Evolutionary conservation across 371 early-diverging fungal species (phyloP).

Genomic region (Umbelopsis sp.): DNA sequence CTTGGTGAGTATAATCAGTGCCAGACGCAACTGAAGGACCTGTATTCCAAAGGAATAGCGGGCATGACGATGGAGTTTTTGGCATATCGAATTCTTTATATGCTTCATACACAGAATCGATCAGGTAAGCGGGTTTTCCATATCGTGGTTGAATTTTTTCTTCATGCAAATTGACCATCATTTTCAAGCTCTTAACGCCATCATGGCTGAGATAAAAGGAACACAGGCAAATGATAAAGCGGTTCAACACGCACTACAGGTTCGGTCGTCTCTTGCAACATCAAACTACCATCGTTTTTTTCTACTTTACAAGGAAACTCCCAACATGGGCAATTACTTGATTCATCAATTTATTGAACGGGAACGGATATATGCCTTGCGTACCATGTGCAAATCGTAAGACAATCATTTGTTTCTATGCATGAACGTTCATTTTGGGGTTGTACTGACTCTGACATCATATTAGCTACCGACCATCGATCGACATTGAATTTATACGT

Average conservation of each 20-base stretch:
- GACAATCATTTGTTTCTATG: slow-evolving; percentile 21
- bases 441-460: neutral
- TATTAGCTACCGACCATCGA: slow-evolving; percentile 54
- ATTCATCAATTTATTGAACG: slow-evolving; percentile 91
- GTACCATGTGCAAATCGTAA: slow-evolving; percentile 71
- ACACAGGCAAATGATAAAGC: slow-evolving; percentile 55
- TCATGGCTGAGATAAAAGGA: slow-evolving; percentile 60
- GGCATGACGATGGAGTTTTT: slow-evolving; percentile 84
- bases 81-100: slow-evolving; percentile 91
- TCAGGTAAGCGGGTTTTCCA: slow-evolving; percentile 55
- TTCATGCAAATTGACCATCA: neutral
- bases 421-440: neutral
- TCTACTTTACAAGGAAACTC: slow-evolving; percentile 71
- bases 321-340: slow-evolving; percentile 84
- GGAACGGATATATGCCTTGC: slow-evolving; percentile 77
- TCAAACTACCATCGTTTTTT: slow-evolving; percentile 87
- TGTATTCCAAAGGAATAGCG: slow-evolving; percentile 72
- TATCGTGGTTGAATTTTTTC: no score
- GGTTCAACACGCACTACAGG: slow-evolving; percentile 81
- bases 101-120: slow-evolving; percentile 83
- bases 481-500: slow-evolving; percentile 50
- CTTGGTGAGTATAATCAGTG: slow-evolving; percentile 97
- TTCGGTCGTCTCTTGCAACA: slow-evolving; percentile 76
- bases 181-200: slow-evolving; percentile 69
- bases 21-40: slow-evolving; percentile 87